Percentiles rank a stretch among this genome's conserved stretches.
Evolutionary conservation across 2,329 filamentous ascomycete genomes (phyloP).

Genomic region (Paramyrothecium roridum): DNA sequence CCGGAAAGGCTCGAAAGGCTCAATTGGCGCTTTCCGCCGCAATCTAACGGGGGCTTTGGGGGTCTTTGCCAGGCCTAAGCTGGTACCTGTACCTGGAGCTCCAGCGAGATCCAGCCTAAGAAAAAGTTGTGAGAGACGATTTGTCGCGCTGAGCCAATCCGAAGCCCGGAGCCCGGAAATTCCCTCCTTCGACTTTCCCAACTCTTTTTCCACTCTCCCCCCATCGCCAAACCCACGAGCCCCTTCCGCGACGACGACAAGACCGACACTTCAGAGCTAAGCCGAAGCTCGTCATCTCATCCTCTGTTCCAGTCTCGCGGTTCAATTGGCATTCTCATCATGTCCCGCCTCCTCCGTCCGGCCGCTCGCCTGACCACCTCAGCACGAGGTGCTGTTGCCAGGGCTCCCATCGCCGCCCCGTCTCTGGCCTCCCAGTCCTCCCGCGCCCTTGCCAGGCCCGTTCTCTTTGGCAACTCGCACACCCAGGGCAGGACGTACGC

Average conservation of each 20-base stretch:
- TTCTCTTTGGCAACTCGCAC: conserved; percentile 33
- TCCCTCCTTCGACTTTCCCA: conserved; percentile 7
- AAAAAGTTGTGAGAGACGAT: conserved; percentile 9
- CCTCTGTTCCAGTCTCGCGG: not conserved
- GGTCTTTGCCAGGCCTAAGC: not conserved
- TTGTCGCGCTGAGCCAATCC: conserved; percentile 3
- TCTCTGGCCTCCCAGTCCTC: conserved; percentile 30
- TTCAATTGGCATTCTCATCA: conserved; percentile 20
- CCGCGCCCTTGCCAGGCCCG: conserved; percentile 31
- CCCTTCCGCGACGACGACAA: not conserved
- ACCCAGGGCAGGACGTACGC: conserved; percentile 53
- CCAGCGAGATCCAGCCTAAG: conserved; percentile 1
- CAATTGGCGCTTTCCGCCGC: not conserved
- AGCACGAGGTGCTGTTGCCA: conserved; percentile 32
- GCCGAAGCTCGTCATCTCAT: conserved; percentile 1
- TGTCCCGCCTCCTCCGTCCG: conserved; percentile 52
- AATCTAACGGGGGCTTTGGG: not conserved
- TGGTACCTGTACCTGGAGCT: not conserved
- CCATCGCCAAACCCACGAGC: not conserved
- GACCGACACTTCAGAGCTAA: conserved; percentile 2
- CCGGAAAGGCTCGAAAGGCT: not conserved
- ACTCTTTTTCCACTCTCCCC: conserved; percentile 5
- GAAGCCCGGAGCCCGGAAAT: conserved; percentile 7
- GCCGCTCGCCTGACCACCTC: conserved; percentile 45
- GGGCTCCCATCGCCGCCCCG: conserved; percentile 26